Evolutionary conservation across 495 filamentous ascomycete species (phyloP).

Genomic region (Hyphodiscus hymeniophilus): DNA sequence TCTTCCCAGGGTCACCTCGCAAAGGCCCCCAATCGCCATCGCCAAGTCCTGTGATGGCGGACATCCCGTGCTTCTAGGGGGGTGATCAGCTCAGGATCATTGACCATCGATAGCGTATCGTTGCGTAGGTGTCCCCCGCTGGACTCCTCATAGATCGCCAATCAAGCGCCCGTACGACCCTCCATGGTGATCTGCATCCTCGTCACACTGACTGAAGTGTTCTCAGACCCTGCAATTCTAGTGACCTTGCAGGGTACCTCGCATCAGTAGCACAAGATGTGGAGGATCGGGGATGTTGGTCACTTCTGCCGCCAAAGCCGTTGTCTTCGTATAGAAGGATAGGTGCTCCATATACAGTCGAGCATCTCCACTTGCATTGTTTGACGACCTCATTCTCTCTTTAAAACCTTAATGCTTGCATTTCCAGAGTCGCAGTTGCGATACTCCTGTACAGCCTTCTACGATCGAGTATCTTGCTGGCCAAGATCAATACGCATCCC

Average conservation of each 20-base stretch:
- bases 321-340: not conserved
- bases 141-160: slow-evolving; percentile 5
- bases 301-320: slow-evolving; percentile 1
- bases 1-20: not conserved
- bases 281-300: not conserved
- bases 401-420: too few relatives aligned
- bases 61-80: not conserved
- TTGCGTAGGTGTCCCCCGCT: not conserved
- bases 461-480: slow-evolving; percentile 6
- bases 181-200: not conserved
- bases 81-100: not conserved
- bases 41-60: not conserved
- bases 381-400: slow-evolving; percentile 2
- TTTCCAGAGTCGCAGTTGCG: too few relatives aligned
- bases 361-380: not conserved
- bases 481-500: slow-evolving; percentile 2
- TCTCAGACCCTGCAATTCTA: not conserved
- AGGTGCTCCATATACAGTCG: slow-evolving; percentile 3
- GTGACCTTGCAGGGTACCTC: slow-evolving; percentile 16
- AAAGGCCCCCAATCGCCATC: not conserved
- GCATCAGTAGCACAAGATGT: not conserved
- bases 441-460: too few relatives aligned
- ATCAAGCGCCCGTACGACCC: slow-evolving; percentile 10
- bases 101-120: not conserved
- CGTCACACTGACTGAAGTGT: not conserved